phyloP scores from a whole-genome alignment of 176 grass and related monocot species.

The Olyra latifolia region DNA sequence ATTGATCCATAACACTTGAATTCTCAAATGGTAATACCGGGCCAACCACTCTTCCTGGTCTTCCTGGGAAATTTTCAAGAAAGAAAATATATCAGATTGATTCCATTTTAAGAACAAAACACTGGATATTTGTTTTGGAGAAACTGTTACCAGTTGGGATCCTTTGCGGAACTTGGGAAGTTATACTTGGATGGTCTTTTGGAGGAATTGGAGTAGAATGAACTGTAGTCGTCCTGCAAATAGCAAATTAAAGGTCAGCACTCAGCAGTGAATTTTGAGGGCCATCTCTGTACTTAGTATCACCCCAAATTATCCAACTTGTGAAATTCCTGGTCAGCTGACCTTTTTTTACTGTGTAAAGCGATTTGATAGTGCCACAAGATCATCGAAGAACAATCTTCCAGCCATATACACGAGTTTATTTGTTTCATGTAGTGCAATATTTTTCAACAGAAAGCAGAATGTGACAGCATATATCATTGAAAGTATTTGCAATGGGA shows the following conservation, averaged over 20 bases:
- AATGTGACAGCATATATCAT: neutral
- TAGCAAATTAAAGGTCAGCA: constrained; percentile 28
- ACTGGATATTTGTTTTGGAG: constrained; percentile 22
- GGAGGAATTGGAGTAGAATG: constrained; percentile 62
- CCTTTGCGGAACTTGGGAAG: constrained; percentile 58
- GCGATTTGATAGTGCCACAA: constrained; percentile 15
- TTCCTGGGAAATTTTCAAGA: constrained; percentile 49
- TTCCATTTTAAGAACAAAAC: neutral
- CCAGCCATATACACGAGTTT: constrained; percentile 12
- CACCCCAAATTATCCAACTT: neutral
- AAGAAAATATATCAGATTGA: constrained; percentile 18
- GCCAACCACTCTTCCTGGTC: constrained; percentile 73
- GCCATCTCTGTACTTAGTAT: constrained; percentile 11
- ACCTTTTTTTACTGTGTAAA: constrained; percentile 10
- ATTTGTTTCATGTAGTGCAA: neutral
- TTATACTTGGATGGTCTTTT: constrained; percentile 41
- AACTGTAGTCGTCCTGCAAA: constrained; percentile 71
- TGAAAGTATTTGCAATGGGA: constrained; percentile 2
- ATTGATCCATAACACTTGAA: constrained; percentile 46
- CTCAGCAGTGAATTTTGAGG: constrained; percentile 15
- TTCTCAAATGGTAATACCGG: constrained; percentile 64
- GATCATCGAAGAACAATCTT: constrained; percentile 6
- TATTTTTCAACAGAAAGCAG: neutral
- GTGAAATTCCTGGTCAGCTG: neutral
- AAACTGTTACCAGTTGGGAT: constrained; percentile 69